Conservation (phyloP, 1,284 basidiomycete species). For the Naganishia albida region DNA sequence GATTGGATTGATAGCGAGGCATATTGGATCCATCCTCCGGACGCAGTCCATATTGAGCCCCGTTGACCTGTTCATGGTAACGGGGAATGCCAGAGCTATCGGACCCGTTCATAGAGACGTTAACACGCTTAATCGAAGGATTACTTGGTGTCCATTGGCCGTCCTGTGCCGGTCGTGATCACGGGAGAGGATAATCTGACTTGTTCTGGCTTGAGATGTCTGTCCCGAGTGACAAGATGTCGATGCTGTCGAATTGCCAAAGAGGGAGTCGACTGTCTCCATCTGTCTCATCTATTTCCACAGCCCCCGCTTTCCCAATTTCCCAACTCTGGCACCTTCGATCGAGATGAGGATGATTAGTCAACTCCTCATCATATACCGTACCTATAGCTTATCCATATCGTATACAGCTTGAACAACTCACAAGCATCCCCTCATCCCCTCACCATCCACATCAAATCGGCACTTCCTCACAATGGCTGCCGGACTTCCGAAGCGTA, state of each 20-base stretch:
- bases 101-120: constrained; percentile 15
- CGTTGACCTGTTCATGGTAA: not conserved
- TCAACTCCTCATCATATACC: no score
- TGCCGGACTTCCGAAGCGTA: constrained; percentile 51
- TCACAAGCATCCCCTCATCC: not conserved
- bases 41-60: not conserved
- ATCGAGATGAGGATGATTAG: no score
- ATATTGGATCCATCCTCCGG: no score
- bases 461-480: constrained; percentile 1
- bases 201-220: not conserved
- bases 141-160: constrained; percentile 1
- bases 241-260: no score
- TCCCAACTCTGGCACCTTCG: no score
- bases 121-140: not conserved
- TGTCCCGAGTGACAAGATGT: no score
- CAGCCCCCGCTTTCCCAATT: no score
- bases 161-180: not conserved
- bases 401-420: not conserved
- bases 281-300: no score
- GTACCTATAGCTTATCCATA: no score
- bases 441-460: not conserved
- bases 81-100: constrained; percentile 3
- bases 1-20: no score
- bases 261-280: no score
- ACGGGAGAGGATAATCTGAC: not conserved